Conservation (phyloP, 208 protist species). For the Trypanosoma brucei region DNA sequence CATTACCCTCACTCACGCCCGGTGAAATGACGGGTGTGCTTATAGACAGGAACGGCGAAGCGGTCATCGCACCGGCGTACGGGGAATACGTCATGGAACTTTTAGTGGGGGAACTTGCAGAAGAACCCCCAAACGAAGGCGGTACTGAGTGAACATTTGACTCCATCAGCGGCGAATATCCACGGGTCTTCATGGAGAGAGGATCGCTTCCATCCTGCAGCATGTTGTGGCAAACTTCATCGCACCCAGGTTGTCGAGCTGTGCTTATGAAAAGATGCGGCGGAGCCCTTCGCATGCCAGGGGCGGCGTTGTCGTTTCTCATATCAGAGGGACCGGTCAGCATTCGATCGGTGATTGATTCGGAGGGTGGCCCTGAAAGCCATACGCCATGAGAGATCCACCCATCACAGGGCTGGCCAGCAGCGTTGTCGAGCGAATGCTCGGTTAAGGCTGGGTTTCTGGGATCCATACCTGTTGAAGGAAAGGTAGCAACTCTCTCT, state of each 20-base stretch:
- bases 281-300: not conserved
- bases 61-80: not conserved
- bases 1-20: not conserved
- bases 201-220: not conserved
- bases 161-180: not conserved
- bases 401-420: too few relatives aligned
- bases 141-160: not conserved
- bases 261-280: not conserved
- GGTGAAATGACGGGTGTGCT: not conserved
- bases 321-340: not conserved
- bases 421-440: too few relatives aligned
- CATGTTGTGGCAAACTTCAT: not conserved
- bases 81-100: not conserved
- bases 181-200: not conserved
- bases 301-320: not conserved
- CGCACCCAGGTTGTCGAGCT: not conserved
- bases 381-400: too few relatives aligned
- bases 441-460: too few relatives aligned
- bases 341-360: not conserved
- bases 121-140: not conserved
- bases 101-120: slow-evolving; percentile 4
- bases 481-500: too few relatives aligned
- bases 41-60: not conserved
- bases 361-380: too few relatives aligned
- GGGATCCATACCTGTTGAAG: too few relatives aligned